Conservation (phyloP, 2,329 filamentous ascomycete genomes). For the Dothiorella sarmentorum region DNA sequence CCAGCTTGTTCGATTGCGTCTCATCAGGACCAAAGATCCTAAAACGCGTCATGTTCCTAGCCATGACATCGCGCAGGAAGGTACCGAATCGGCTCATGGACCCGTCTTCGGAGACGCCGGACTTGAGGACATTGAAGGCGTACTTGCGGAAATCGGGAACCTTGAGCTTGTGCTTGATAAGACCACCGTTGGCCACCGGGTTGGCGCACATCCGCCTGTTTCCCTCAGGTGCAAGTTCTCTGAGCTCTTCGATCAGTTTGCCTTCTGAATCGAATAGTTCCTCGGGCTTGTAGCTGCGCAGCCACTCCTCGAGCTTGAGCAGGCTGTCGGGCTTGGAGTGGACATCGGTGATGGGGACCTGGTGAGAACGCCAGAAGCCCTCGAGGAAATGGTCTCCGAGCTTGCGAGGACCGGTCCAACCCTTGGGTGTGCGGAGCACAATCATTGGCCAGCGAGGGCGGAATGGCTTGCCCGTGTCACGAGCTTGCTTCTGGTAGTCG, state of each 20-base stretch:
- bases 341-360: conserved; percentile 72
- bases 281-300: conserved; percentile 72
- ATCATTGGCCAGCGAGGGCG: conserved; percentile 77
- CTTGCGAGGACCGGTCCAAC: conserved; percentile 73
- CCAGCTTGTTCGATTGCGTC: conserved; percentile 77
- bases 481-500: conserved; percentile 66
- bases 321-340: conserved; percentile 63
- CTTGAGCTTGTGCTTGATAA: conserved; percentile 62
- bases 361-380: conserved; percentile 77
- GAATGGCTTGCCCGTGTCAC: conserved; percentile 65
- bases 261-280: conserved; percentile 65
- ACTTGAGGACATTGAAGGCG: conserved; percentile 58
- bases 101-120: conserved; percentile 54
- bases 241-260: conserved; percentile 60
- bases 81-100: conserved; percentile 69
- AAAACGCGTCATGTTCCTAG: conserved; percentile 63
- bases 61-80: conserved; percentile 66
- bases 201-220: conserved; percentile 73
- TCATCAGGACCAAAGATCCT: conserved; percentile 76
- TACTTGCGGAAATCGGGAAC: conserved; percentile 70
- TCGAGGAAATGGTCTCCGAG: conserved; percentile 67
- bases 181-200: conserved; percentile 69
- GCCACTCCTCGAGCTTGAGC: conserved; percentile 69
- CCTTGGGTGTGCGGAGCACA: conserved; percentile 72
- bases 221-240: conserved; percentile 62